Evolutionary conservation across 331 rosid genomes (phyloP), one percentile per base, ranked within the genome.

Genomic region (Acacia pycnantha): DNA sequence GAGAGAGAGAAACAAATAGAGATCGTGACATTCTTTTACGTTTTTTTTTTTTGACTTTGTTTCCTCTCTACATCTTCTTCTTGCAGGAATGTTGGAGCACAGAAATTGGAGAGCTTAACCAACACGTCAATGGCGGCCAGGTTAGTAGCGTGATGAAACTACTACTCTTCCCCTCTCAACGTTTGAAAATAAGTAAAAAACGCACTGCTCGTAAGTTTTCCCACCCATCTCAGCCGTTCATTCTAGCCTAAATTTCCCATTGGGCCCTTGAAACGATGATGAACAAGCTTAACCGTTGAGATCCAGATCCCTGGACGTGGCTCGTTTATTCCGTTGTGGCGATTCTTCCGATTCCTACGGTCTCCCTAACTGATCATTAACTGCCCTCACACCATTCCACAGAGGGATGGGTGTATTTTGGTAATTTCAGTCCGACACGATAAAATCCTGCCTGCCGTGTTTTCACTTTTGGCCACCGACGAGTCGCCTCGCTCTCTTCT

Each of bases 81-180:
- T 77, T 76, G 26, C 31, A 91, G 97, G 37, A 86, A 85, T 83
- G 90, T 46, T 64, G 89, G 79, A 79, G 68, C 83, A 1, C 88
- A 65, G 65, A 21, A 88, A 82, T 31, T 88, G 77, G 85, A 81
- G 88, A 93, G 93, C 93, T 91, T 77, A 64, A 88, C 80, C 67
- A 88, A 86, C 84, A 85, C 93, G 44, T 85, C 97, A 84, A 91
- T 93, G 97, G 97, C 81, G 77, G 90, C 76, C 76, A 91, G 97
- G 97, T 93, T 61, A 47, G 86, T 72, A 22, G n/a, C n/a, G n/a
- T n/a, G n/a, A n/a, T n/a, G 11, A 43, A 70, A 11, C 53, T 4
- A n/a, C 58, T 4, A 65, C 54, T 69, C 54, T 66, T 37, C 77
- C 40, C 40, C 66, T 77, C 48, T 44, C 79, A 68, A 71, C 82